Percentiles rank a stretch among this genome's conserved stretches.
Conservation (phyloP, 306 rosid species). For the Sechiopsis laciniata region DNA sequence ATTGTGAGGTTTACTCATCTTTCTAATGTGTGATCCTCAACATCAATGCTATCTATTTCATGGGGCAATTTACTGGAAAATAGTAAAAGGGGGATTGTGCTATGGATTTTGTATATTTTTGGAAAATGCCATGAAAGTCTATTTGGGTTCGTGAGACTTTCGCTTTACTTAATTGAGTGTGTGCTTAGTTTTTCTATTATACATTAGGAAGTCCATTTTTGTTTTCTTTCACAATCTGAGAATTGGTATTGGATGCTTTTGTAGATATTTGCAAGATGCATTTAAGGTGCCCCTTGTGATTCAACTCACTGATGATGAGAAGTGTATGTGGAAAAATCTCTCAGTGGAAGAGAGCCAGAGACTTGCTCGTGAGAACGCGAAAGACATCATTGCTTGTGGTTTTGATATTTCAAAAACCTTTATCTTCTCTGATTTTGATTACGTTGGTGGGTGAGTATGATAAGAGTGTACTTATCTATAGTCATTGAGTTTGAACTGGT, state of each 20-base stretch:
- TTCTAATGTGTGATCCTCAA: too few relatives aligned
- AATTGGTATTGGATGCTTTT: constrained; percentile 19
- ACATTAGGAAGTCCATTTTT: not conserved
- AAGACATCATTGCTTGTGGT: constrained; percentile 96
- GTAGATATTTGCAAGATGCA: constrained; percentile 89
- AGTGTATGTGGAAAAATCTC: constrained; percentile 81
- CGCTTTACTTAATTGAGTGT: not conserved
- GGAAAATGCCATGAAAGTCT: not conserved
- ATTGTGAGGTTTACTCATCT: too few relatives aligned
- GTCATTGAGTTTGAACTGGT: not conserved
- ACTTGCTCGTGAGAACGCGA: constrained; percentile 84
- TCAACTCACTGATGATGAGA: constrained; percentile 94
- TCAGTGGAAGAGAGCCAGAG: constrained; percentile 70
- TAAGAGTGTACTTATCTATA: not conserved
- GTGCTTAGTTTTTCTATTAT: not conserved
- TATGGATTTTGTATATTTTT: not conserved
- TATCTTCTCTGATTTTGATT: constrained; percentile 71
- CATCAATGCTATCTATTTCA: not conserved
- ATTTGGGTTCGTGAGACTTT: not conserved
- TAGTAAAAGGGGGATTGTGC: not conserved
- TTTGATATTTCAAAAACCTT: constrained; percentile 78
- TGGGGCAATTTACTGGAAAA: not conserved
- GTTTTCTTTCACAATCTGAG: not conserved
- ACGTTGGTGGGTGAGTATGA: constrained; percentile 73
- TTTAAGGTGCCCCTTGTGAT: constrained; percentile 93